phyloP scores from a whole-genome alignment of 257 asterid genomes.

The Plectranthus barbatus region DNA sequence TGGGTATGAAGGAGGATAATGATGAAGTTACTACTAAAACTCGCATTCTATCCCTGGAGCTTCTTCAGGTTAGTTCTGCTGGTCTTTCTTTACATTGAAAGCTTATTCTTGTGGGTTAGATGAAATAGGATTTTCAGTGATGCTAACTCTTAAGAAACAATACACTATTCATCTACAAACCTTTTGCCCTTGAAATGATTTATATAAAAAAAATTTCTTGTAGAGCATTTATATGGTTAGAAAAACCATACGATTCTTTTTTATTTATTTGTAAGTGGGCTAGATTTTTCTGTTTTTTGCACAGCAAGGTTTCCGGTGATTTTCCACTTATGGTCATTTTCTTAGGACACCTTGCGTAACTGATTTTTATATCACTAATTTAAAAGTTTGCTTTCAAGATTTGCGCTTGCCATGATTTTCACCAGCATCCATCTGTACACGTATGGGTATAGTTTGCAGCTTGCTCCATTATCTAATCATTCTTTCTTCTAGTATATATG shows the following conservation, averaged over 20 bases:
- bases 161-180: not conserved
- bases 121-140: not conserved
- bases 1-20: conserved; percentile 96
- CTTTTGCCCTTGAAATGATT: not conserved
- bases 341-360: not conserved
- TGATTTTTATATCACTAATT: conserved; percentile 1
- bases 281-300: too few relatives aligned
- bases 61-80: conserved; percentile 68
- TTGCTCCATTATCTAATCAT: not conserved
- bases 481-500: not conserved
- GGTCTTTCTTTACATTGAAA: conserved; percentile 9
- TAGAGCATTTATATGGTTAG: not conserved
- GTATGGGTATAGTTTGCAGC: not conserved
- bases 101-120: conserved; percentile 12
- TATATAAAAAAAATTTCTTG: not conserved
- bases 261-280: too few relatives aligned
- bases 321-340: not conserved
- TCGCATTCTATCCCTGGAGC: conserved; percentile 93
- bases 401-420: not conserved
- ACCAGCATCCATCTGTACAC: not conserved
- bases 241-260: not conserved
- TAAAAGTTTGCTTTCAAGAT: not conserved
- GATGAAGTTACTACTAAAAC: conserved; percentile 86
- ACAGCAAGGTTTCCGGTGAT: not conserved
- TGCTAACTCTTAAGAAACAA: not conserved